phyloP scores from a whole-genome alignment of 1,284 basidiomycete species.

The Stygiomarasmius scandens region DNA sequence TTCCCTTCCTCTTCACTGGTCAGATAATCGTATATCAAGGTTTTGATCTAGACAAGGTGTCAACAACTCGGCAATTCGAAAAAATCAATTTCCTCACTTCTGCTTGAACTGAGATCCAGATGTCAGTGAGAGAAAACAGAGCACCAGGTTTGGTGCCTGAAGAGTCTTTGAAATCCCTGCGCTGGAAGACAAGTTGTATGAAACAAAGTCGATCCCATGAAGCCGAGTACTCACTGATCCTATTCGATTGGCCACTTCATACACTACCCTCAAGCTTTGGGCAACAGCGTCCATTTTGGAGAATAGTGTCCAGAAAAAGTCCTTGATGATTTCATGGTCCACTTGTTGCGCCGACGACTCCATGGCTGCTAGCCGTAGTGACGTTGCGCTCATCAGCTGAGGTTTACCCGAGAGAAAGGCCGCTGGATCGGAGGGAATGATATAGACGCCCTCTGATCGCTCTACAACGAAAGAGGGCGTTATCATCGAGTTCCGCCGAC shows the following conservation, averaged over 20 bases:
- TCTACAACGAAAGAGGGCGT: conserved; percentile 30
- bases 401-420: conserved; percentile 26
- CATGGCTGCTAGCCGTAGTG: conserved; percentile 73
- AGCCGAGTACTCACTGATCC: conserved; percentile 55
- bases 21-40: conserved; percentile 89
- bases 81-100: conserved; percentile 59
- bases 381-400: conserved; percentile 44
- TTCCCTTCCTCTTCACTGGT: conserved; percentile 85
- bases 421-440: conserved; percentile 45
- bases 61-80: background rate
- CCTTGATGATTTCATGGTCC: conserved; percentile 85
- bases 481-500: conserved; percentile 51
- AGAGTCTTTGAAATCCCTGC: conserved; percentile 85
- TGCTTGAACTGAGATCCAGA: conserved; percentile 91
- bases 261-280: conserved; percentile 89
- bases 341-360: conserved; percentile 75
- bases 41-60: conserved; percentile 63
- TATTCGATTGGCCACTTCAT: conserved; percentile 88
- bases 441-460: conserved; percentile 53
- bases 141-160: conserved; percentile 73
- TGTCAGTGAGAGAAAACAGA: conserved; percentile 82
- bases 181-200: conserved; percentile 44
- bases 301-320: conserved; percentile 98
- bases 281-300: conserved; percentile 96
- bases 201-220: conserved; percentile 4